Evolutionary conservation across 257 asterid species (phyloP).

Genomic region (Gentiana straminea): DNA sequence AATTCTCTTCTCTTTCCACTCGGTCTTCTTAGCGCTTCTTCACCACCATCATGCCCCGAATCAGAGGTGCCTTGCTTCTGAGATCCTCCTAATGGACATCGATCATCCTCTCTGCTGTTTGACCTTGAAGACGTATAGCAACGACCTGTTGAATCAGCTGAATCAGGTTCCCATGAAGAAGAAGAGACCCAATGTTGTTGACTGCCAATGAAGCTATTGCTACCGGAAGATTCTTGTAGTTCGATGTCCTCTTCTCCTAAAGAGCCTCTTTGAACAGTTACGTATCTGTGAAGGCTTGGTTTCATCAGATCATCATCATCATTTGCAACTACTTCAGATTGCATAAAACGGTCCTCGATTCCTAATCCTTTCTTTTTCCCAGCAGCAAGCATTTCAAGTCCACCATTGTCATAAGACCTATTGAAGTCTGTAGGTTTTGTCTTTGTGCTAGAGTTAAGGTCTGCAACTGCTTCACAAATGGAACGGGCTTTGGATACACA

Average conservation of each 20-base stretch:
- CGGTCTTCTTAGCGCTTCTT: constrained; percentile 24
- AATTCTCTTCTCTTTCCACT: constrained; percentile 30
- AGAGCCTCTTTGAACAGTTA: constrained; percentile 54
- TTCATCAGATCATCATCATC: constrained; percentile 36
- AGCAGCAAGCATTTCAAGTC: constrained; percentile 5
- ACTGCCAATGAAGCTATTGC: constrained; percentile 45
- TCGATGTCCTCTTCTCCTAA: constrained; percentile 34
- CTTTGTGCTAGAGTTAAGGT: constrained; percentile 64
- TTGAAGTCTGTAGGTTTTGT: too few relatives aligned
- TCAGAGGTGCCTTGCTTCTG: constrained; percentile 30
- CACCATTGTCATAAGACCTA: constrained; percentile 9
- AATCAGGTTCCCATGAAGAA: constrained; percentile 70
- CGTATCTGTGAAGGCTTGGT: constrained; percentile 67
- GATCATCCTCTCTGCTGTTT: constrained; percentile 27
- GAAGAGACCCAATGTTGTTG: constrained; percentile 48
- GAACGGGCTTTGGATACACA: constrained; percentile 85
- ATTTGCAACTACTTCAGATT: constrained; percentile 32
- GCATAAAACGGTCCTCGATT: constrained; percentile 40
- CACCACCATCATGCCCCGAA: constrained; percentile 16
- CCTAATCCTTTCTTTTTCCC: constrained; percentile 30
- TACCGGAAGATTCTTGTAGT: constrained; percentile 69
- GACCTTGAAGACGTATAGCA: constrained; percentile 45
- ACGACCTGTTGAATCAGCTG: constrained; percentile 51
- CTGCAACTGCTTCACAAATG: constrained; percentile 95
- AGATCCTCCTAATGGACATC: constrained; percentile 19